A percentile compares a stretch with the other conserved stretches of the same genome.
phyloP scores from a whole-genome alignment of 1,139 yeast genomes.

The Eremothecium sinecaudum region DNA sequence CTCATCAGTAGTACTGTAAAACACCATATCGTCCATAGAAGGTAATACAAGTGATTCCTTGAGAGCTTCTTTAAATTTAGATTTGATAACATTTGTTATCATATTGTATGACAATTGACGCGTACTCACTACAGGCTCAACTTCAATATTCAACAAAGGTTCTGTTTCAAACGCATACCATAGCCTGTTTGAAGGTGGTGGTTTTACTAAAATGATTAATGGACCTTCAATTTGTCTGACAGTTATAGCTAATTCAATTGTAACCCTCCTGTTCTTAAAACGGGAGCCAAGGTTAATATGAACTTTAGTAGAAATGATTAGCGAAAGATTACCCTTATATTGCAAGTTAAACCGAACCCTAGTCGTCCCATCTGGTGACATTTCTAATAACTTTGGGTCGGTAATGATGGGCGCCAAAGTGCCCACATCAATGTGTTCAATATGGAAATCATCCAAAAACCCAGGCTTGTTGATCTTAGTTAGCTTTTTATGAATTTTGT shows the following conservation, averaged over 20 bases:
- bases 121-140: conserved; percentile 84
- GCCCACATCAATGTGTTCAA: conserved; percentile 68
- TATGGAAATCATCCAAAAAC: conserved; percentile 71
- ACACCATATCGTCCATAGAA: conserved; percentile 77
- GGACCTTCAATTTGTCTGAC: conserved; percentile 67
- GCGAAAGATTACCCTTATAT: conserved; percentile 64
- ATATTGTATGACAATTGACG: conserved; percentile 69
- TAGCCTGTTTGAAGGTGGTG: conserved; percentile 81
- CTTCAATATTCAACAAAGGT: conserved; percentile 64
- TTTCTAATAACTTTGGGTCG: conserved; percentile 55
- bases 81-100: conserved; percentile 71
- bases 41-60: conserved; percentile 77
- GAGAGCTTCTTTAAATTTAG: conserved; percentile 68
- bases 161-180: conserved; percentile 85
- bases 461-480: conserved; percentile 78
- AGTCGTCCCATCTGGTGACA: conserved; percentile 78
- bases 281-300: conserved; percentile 64
- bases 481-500: conserved; percentile 59
- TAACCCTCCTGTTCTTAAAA: conserved; percentile 71
- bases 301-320: conserved; percentile 73
- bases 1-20: conserved; percentile 55
- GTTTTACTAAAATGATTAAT: conserved; percentile 57
- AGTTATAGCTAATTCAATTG: conserved; percentile 62
- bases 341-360: conserved; percentile 50
- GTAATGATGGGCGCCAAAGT: conserved; percentile 71